Conservation (phyloP, 768 basidiomycete genomes). For the Tylopilus sp. region DNA sequence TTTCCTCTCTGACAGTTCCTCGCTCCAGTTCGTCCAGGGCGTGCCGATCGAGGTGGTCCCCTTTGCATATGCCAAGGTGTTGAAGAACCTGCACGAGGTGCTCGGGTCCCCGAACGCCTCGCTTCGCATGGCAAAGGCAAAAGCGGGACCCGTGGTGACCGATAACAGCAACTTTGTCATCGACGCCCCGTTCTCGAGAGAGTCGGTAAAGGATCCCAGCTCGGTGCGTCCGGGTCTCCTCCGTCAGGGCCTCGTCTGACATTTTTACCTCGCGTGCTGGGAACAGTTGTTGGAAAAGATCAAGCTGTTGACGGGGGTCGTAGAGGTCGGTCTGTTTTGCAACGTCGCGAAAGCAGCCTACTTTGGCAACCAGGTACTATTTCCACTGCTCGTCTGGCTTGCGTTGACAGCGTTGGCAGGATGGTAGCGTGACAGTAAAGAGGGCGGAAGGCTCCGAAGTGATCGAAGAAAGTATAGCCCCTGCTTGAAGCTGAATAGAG, state of each 20-base stretch:
- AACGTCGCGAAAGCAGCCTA: conserved; percentile 93
- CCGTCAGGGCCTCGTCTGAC: not conserved
- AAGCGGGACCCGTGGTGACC: conserved; percentile 93
- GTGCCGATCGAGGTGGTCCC: conserved; percentile 97
- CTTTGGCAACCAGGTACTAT: conserved; percentile 78
- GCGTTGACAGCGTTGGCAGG: conserved; percentile 35
- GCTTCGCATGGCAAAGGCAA: conserved; percentile 91
- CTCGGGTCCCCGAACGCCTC: conserved; percentile 66
- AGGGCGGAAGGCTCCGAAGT: conserved; percentile 30
- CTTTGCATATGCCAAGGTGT: conserved; percentile 89
- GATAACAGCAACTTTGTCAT: conserved; percentile 99
- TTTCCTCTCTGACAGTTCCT: too few species aligned
- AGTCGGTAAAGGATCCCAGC: conserved; percentile 64
- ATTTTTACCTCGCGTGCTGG: too few species aligned
- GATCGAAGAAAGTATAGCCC: conserved; percentile 17
- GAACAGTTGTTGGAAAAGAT: conserved; percentile 70
- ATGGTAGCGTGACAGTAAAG: conserved; percentile 68
- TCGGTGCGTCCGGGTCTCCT: conserved; percentile 35
- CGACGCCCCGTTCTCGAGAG: conserved; percentile 84
- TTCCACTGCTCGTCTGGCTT: not conserved
- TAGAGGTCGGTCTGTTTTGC: conserved; percentile 99
- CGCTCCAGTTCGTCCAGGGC: conserved; percentile 70
- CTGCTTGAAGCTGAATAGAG: too few species aligned
- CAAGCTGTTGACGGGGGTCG: conserved; percentile 95
- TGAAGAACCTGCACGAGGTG: conserved; percentile 60